Percentiles rank a stretch among this genome's conserved stretches.
Conservation (phyloP, 306 rosid species). For the Biancaea sappan region DNA sequence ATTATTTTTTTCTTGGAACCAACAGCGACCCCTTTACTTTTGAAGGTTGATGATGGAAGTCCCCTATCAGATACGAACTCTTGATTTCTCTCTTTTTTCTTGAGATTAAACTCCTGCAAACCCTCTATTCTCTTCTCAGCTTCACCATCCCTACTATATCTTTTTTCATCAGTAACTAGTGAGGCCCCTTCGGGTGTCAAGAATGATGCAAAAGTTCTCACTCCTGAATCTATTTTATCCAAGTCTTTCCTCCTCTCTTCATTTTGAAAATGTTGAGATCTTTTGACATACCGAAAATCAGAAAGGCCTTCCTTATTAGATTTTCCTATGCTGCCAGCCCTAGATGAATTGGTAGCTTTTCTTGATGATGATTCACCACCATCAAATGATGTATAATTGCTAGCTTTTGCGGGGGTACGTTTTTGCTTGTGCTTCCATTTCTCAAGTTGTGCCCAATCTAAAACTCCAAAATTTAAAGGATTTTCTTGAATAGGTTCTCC, state of each 20-base stretch:
- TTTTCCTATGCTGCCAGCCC: conserved; percentile 23
- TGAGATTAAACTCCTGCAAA: conserved; percentile 40
- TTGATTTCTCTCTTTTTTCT: conserved; percentile 49
- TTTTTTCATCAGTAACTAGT: conserved; percentile 38
- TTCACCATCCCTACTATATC: conserved; percentile 32
- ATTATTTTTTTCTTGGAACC: conserved; percentile 40
- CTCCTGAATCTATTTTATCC: conserved; percentile 38
- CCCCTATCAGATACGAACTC: conserved; percentile 35
- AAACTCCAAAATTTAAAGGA: conserved; percentile 88
- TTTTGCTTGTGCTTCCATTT: conserved; percentile 72
- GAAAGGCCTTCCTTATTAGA: conserved; percentile 42
- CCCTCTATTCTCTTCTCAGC: conserved; percentile 43
- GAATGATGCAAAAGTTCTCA: conserved; percentile 39
- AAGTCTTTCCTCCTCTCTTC: conserved; percentile 43
- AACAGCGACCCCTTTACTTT: conserved; percentile 36
- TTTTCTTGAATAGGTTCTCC: conserved; percentile 58
- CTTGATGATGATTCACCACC: conserved; percentile 37
- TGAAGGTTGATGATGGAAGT: conserved; percentile 38
- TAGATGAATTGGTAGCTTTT: conserved; percentile 39
- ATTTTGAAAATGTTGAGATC: conserved; percentile 39
- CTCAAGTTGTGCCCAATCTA: conserved; percentile 84
- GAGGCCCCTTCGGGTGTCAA: conserved; percentile 35
- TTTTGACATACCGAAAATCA: too few relatives aligned
- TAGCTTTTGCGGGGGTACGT: conserved; percentile 25
- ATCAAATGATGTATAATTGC: conserved; percentile 33